phyloP scores from a whole-genome alignment of 805 yeast genomes.

The Brettanomyces nanus region DNA sequence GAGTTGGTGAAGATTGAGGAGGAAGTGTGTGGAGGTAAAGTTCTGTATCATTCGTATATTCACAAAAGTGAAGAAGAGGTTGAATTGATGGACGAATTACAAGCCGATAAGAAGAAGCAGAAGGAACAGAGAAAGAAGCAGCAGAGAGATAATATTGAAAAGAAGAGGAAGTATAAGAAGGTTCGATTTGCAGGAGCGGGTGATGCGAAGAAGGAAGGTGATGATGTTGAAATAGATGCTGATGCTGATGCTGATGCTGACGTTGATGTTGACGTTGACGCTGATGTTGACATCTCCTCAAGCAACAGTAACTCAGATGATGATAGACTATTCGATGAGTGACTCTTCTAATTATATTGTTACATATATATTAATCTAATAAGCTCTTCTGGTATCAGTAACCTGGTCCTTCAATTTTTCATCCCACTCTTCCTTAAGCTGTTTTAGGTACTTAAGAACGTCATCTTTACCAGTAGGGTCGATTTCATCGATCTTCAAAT shows the following conservation, averaged over 20 bases:
- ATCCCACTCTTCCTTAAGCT: conserved; percentile 62
- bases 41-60: conserved; percentile 70
- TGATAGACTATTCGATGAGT: neutral
- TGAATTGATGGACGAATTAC: conserved; percentile 55
- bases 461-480: conserved; percentile 60
- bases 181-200: too few species aligned
- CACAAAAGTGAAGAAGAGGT: conserved; percentile 57
- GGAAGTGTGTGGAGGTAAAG: conserved; percentile 82
- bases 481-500: conserved; percentile 44
- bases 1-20: conserved; percentile 83
- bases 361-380: conserved; percentile 3
- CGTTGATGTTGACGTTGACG: neutral
- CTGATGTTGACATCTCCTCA: neutral
- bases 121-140: conserved; percentile 66
- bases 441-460: conserved; percentile 56
- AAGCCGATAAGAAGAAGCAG: conserved; percentile 49
- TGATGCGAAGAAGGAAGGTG: too few species aligned
- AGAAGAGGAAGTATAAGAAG: conserved; percentile 70
- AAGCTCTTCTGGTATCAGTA: conserved; percentile 19
- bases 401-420: conserved; percentile 67
- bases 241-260: too few species aligned
- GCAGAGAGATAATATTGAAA: conserved; percentile 72
- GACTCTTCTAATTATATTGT: too few species aligned
- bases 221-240: too few species aligned
- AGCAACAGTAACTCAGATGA: neutral